These are phyloP conservation scores for Acanthamoeba castellanii DNA, from an alignment of 208 protist genomes.

Conservation along the genomic window DNA sequence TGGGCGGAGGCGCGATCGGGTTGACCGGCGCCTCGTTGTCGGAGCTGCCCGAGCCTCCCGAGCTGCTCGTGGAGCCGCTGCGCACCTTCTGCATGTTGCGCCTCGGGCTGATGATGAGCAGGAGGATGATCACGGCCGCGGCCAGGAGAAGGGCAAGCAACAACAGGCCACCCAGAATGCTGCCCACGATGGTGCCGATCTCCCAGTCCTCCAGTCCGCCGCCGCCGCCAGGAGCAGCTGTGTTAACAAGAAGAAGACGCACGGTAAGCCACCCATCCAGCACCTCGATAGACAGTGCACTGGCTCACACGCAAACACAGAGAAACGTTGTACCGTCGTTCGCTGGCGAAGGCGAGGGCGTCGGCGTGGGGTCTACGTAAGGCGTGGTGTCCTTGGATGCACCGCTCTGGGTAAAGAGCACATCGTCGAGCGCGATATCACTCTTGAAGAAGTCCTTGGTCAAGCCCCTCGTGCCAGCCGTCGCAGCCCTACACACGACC, in stretches of 20 bases:
- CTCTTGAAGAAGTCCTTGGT: slow-evolving; percentile 13
- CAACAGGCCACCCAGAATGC: slow-evolving; percentile 31
- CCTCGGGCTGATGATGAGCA: slow-evolving; percentile 43
- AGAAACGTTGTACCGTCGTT: neutral
- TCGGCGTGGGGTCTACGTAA: slow-evolving; percentile 27
- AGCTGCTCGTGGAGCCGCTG: neutral
- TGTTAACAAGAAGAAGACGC: neutral
- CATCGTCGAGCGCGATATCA: slow-evolving; percentile 55
- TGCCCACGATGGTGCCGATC: slow-evolving; percentile 32
- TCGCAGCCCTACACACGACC: neutral
- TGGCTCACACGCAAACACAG: neutral
- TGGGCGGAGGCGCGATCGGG: slow-evolving; percentile 44
- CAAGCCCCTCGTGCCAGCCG: neutral
- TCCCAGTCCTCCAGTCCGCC: slow-evolving; percentile 3
- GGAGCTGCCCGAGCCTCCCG: neutral
- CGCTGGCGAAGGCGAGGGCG: neutral
- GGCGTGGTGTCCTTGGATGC: neutral
- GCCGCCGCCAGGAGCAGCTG: neutral
- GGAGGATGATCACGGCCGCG: neutral
- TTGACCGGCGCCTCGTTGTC: slow-evolving; percentile 18
- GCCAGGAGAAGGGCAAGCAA: neutral
- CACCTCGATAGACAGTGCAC: too few species aligned
- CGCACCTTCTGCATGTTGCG: slow-evolving; percentile 42
- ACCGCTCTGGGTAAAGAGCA: slow-evolving; percentile 27
- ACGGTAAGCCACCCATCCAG: too few species aligned